Conservation (phyloP, 176 grass and related monocot species). For the Carex littledalei region DNA sequence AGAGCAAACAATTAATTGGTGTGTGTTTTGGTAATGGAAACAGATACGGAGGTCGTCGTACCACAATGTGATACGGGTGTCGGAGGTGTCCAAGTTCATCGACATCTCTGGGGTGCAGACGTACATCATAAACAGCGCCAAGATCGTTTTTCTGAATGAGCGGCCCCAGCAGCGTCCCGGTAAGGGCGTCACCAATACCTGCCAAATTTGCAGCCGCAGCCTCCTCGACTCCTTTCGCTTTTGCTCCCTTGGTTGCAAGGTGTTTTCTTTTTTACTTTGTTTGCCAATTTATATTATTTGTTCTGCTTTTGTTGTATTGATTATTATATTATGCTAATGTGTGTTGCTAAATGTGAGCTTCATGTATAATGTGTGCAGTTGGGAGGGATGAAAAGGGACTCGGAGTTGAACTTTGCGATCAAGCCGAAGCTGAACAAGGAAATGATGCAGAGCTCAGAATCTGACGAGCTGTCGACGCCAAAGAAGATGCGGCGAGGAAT, state of each 20-base stretch:
- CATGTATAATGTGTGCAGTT: slow-evolving; percentile 26
- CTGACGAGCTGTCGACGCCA: slow-evolving; percentile 28
- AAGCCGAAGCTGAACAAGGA: slow-evolving; percentile 28
- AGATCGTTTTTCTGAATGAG: slow-evolving; percentile 48
- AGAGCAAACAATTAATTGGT: background rate
- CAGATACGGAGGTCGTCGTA: slow-evolving; percentile 47
- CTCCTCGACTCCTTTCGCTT: slow-evolving; percentile 44
- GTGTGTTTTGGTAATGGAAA: background rate
- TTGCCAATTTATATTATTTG: background rate
- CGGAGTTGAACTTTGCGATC: slow-evolving; percentile 35
- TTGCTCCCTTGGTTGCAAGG: slow-evolving; percentile 55
- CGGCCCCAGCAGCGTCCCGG: slow-evolving; percentile 40
- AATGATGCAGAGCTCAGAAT: slow-evolving; percentile 27
- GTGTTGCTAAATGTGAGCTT: background rate
- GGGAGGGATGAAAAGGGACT: slow-evolving; percentile 31
- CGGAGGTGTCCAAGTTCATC: slow-evolving; percentile 48
- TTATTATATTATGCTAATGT: background rate
- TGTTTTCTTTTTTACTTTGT: background rate
- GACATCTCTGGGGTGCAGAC: slow-evolving; percentile 44
- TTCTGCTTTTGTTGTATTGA: background rate
- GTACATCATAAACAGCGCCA: slow-evolving; percentile 53
- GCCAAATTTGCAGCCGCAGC: slow-evolving; percentile 38
- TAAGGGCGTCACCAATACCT: slow-evolving; percentile 40
- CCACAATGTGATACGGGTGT: slow-evolving; percentile 45
- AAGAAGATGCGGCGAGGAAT: slow-evolving; percentile 27